A percentile compares a stretch with the other conserved stretches of the same genome.
Conservation (phyloP, 208 protist species). For the Herpetomonas tarakana region DNA sequence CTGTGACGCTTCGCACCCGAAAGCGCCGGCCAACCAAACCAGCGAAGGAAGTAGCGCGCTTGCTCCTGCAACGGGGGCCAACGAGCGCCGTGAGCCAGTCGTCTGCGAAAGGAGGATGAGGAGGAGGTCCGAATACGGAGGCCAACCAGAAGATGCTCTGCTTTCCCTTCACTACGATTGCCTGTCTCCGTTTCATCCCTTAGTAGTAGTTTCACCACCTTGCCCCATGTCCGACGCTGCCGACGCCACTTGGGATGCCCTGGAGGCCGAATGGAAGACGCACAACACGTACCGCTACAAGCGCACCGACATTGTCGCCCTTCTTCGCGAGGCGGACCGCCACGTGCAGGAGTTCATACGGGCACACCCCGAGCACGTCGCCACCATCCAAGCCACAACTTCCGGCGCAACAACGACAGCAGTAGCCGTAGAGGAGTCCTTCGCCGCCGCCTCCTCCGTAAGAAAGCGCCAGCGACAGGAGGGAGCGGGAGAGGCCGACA, state of each 20-base stretch:
- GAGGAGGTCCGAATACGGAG: too few relatives aligned
- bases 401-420: too few relatives aligned
- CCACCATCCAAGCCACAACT: neutral
- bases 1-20: too few relatives aligned
- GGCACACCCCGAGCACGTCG: neutral
- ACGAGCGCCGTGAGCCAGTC: too few relatives aligned
- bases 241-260: neutral
- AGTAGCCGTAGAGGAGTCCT: neutral
- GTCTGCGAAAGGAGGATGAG: too few relatives aligned
- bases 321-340: slow-evolving; percentile 25
- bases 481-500: neutral
- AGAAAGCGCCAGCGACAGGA: neutral
- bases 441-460: neutral
- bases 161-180: too few relatives aligned
- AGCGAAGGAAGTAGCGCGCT: too few relatives aligned
- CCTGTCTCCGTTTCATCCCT: too few relatives aligned
- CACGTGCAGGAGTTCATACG: slow-evolving; percentile 9
- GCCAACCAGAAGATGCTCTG: too few relatives aligned
- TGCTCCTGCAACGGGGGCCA: too few relatives aligned
- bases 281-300: slow-evolving; percentile 12
- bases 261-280: slow-evolving; percentile 6
- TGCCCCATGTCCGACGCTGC: neutral
- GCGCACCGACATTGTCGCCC: slow-evolving; percentile 32
- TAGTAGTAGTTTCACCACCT: too few relatives aligned
- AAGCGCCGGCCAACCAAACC: too few relatives aligned